Conservation (phyloP, 495 filamentous ascomycete genomes). For the Podospora pseudoanserina region DNA sequence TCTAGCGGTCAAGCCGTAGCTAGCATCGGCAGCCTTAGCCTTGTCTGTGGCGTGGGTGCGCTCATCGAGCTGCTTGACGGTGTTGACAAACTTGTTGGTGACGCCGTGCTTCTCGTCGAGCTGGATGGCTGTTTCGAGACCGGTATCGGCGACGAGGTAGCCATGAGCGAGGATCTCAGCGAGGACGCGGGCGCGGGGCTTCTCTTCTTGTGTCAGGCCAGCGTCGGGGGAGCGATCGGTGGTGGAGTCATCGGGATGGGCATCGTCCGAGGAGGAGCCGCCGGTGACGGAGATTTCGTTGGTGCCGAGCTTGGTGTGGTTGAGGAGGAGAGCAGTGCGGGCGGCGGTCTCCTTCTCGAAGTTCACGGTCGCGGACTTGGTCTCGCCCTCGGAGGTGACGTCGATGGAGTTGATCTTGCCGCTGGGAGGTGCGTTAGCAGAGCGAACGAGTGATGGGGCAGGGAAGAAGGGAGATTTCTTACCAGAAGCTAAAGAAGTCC, state of each 20-base stretch:
- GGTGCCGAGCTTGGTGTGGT: conserved; percentile 86
- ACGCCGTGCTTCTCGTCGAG: conserved; percentile 91
- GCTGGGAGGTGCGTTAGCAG: conserved; percentile 45
- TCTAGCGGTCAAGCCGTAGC: conserved; percentile 67
- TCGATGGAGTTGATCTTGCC: conserved; percentile 86
- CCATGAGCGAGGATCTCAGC: conserved; percentile 96
- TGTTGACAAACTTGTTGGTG: conserved; percentile 66
- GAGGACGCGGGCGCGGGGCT: conserved; percentile 85
- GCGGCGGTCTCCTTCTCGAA: conserved; percentile 96
- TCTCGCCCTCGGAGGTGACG: conserved; percentile 63
- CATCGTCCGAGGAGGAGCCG: conserved; percentile 38
- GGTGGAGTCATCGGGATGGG: conserved; percentile 50
- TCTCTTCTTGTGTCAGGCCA: conserved; percentile 79
- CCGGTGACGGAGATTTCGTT: conserved; percentile 74
- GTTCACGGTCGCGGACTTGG: conserved; percentile 80
- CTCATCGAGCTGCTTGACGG: conserved; percentile 70
- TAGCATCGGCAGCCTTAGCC: conserved; percentile 69
- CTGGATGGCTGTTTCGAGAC: conserved; percentile 77
- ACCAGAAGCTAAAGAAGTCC: conserved; percentile 99
- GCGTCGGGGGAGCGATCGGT: conserved; percentile 49
- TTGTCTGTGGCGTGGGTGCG: conserved; percentile 78
- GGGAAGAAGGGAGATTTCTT: conserved; percentile 28
- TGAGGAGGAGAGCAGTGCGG: conserved; percentile 92
- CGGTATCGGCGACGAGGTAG: conserved; percentile 81
- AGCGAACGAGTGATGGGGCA: neutral